Evolutionary conservation across 2,329 filamentous ascomycete genomes (phyloP).

Genomic region (Neofusicoccum laricinum): DNA sequence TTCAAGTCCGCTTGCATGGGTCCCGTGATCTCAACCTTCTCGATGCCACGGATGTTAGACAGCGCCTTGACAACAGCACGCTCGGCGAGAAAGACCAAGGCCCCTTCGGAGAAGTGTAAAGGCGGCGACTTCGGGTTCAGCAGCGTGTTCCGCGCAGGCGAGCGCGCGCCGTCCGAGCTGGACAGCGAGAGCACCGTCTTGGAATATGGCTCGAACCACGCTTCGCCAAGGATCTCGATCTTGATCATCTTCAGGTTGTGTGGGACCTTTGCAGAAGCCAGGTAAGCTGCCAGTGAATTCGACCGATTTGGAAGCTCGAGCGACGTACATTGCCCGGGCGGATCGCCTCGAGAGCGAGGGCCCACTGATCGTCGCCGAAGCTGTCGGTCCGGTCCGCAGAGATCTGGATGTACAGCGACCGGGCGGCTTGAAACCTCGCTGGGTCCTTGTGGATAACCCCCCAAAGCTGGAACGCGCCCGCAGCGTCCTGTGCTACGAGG

Average conservation of each 20-base stretch:
- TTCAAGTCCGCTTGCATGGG: not conserved
- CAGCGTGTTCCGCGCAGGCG: not conserved
- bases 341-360: conserved; percentile 19
- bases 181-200: conserved; percentile 18
- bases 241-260: conserved; percentile 5
- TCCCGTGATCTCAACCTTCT: conserved; percentile 17
- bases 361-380: conserved; percentile 19
- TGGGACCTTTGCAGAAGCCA: not conserved
- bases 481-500: not conserved
- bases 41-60: conserved; percentile 21
- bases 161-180: not conserved
- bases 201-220: conserved; percentile 17
- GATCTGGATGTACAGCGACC: conserved; percentile 18
- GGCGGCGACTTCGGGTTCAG: not conserved
- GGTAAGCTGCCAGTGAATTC: not conserved
- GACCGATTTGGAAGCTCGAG: not conserved
- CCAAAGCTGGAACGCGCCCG: not conserved
- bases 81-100: conserved; percentile 18
- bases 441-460: not conserved
- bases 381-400: conserved; percentile 17
- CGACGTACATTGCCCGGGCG: conserved; percentile 14
- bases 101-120: not conserved
- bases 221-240: not conserved
- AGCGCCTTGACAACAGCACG: conserved; percentile 20
- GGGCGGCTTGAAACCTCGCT: not conserved